Base-by-base conservation (phyloP, 257 asterid genomes). In the Penstemon newberryi region DNA sequence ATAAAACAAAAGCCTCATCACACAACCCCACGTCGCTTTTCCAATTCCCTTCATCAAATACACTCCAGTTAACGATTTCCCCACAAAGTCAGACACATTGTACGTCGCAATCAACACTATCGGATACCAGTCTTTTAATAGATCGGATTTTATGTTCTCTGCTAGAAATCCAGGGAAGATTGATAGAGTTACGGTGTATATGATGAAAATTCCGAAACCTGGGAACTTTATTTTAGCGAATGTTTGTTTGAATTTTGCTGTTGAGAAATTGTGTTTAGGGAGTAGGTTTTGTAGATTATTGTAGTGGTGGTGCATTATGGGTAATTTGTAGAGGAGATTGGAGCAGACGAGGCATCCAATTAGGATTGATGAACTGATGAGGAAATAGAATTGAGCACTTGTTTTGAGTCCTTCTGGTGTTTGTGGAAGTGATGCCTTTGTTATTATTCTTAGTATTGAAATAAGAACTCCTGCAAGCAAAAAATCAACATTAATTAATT, bases 161-260 rank as follows among this genome's bases (percentile, higher is more conserved):
- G 88, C 91, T 19, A 90, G 43, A 67, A 81, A 87, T 2, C 96
- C 96, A 3, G 96, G 94, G 66, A 87, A 90, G 13, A 87, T 90
- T 4, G 96, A 90, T 33, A 87, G 71, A 0, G 96, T 90, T 5
- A 90, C 96, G 0, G 91, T 67, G 81, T 90, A 90, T 51, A 86
- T 86, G 65, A 68, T 13, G 76, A 82, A 80, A 10, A 90, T 54
- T 7, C 96, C 97, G 11, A 90, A 77, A 5, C 82, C 88, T 0
- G 97, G 92, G 68, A 85, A 74, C 42, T 51, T 82, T 5, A 90
- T 83, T 12, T 58, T 80, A 36, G 79, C 47, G 44, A 82, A 62
- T 0, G 79, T 81, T 51, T 62, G 55, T 67, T 75, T 19, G 76
- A 90, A 74, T 63, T 60, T 64, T 7, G 75, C 73, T 8, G 59